Conservation (phyloP, 805 yeast genomes). For the Lachancea quebecensis region DNA sequence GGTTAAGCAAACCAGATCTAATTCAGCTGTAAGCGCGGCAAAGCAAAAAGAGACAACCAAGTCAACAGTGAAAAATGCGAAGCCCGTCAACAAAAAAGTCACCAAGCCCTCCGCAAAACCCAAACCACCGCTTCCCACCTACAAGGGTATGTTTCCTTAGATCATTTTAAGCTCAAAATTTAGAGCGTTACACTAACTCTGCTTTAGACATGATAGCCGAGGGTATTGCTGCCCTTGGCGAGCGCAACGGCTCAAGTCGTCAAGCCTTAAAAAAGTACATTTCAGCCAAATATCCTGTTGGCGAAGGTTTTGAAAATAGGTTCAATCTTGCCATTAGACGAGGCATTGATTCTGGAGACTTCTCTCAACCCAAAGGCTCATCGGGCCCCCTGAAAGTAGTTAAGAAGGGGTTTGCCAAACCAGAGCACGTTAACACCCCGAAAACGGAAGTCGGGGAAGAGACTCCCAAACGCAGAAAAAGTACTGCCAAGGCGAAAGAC, state of each 20-base stretch:
- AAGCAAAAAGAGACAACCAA: slow-evolving; percentile 4
- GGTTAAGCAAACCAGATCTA: background rate
- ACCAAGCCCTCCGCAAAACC: slow-evolving; percentile 1
- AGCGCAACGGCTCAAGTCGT: slow-evolving; percentile 78
- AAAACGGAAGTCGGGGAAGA: slow-evolving; percentile 14
- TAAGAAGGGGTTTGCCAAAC: slow-evolving; percentile 27
- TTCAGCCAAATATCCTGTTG: slow-evolving; percentile 44
- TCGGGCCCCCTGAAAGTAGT: slow-evolving; percentile 71
- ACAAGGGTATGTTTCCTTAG: slow-evolving; percentile 30
- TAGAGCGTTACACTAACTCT: background rate
- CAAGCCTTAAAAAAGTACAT: slow-evolving; percentile 83
- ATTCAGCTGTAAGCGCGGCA: background rate
- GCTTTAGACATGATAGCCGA: slow-evolving; percentile 34
- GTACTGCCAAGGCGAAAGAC: background rate
- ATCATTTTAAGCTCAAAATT: background rate
- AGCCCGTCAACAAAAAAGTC: slow-evolving; percentile 7
- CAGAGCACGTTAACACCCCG: slow-evolving; percentile 25
- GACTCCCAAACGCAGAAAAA: slow-evolving; percentile 12
- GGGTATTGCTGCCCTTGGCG: slow-evolving; percentile 64
- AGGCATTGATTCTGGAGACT: slow-evolving; percentile 73
- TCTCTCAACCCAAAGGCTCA: slow-evolving; percentile 82
- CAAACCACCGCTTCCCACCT: slow-evolving; percentile 21
- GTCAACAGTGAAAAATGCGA: slow-evolving; percentile 5
- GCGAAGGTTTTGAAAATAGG: slow-evolving; percentile 60
- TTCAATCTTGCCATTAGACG: slow-evolving; percentile 65